These are phyloP conservation scores for Colletotrichum horii DNA, from an alignment of 2,329 filamentous ascomycete species.

Conservation along the genomic window DNA sequence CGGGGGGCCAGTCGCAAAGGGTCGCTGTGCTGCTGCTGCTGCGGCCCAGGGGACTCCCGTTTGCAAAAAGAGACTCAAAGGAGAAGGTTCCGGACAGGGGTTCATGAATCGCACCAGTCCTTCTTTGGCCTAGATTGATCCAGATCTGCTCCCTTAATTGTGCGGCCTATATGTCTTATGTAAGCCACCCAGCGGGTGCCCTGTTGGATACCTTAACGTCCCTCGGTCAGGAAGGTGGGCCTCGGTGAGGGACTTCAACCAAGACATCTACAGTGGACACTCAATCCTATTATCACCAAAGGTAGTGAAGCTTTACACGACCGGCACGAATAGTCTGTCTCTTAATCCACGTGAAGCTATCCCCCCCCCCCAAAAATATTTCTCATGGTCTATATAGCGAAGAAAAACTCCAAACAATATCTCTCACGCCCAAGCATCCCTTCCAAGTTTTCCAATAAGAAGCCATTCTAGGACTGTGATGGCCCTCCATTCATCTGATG, in stretches of 20 bases:
- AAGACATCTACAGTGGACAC: too few relatives aligned
- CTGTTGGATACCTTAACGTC: background rate
- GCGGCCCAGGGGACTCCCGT: background rate
- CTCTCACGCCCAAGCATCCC: background rate
- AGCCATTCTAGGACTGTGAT: background rate
- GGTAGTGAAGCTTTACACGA: background rate
- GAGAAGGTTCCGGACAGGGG: constrained; percentile 16
- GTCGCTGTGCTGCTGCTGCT: background rate
- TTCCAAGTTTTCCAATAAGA: background rate
- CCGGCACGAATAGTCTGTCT: background rate
- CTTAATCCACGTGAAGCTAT: background rate
- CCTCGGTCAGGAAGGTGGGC: background rate
- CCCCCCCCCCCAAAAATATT: fast-evolving
- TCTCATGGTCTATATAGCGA: background rate
- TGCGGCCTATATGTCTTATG: constrained; percentile 2
- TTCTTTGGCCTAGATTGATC: constrained; percentile 5
- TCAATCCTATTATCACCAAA: background rate
- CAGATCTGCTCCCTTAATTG: constrained; percentile 20
- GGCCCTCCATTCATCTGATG: background rate
- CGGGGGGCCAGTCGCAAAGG: background rate
- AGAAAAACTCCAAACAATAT: background rate
- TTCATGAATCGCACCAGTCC: constrained; percentile 12
- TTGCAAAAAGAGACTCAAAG: constrained; percentile 10
- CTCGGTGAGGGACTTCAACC: background rate
- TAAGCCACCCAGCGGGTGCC: background rate